Percentiles rank a stretch among this genome's conserved stretches.
These are phyloP conservation scores for Phaeomoniella chlamydospora DNA, from an alignment of 2,329 filamentous ascomycete species.

Conservation along the genomic window DNA sequence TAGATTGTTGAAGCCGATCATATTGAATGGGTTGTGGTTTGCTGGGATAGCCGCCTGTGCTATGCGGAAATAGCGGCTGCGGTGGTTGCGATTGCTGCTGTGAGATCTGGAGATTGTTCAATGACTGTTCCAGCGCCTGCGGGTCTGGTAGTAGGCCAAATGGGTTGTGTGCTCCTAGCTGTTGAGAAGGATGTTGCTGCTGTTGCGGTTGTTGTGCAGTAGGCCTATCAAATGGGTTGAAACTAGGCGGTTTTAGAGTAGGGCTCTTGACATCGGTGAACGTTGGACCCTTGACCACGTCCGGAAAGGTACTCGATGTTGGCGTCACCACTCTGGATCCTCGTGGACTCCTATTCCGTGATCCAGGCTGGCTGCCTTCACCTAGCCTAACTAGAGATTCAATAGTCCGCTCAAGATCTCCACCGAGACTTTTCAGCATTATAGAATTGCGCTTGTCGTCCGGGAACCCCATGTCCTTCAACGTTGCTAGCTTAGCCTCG, in stretches of 20 bases:
- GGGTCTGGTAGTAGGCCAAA: conserved; percentile 38
- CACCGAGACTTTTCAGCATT: conserved; percentile 68
- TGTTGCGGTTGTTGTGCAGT: not conserved
- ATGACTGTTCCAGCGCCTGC: conserved; percentile 47
- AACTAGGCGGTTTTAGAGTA: conserved; percentile 17
- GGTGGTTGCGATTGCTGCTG: conserved; percentile 28
- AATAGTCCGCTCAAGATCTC: conserved; percentile 73
- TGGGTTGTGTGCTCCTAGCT: conserved; percentile 47
- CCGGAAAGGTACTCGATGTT: conserved; percentile 8
- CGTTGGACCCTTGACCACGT: conserved; percentile 8
- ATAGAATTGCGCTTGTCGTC: conserved; percentile 70
- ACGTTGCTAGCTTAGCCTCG: conserved; percentile 59
- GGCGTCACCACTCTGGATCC: conserved; percentile 10
- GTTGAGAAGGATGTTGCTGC: no score
- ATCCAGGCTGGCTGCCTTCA: conserved; percentile 43
- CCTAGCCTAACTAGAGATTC: conserved; percentile 74
- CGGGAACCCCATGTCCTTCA: conserved; percentile 83
- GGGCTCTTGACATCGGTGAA: conserved; percentile 22
- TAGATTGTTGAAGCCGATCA: conserved; percentile 24
- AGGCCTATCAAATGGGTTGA: conserved; percentile 50
- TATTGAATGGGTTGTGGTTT: conserved; percentile 21
- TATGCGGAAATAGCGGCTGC: conserved; percentile 54
- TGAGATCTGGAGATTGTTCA: conserved; percentile 61
- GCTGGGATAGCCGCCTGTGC: conserved; percentile 48
- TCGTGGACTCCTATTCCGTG: conserved; percentile 42